phyloP scores from a whole-genome alignment of 1,139 yeast species.

The Saccharomyces hybrid region DNA sequence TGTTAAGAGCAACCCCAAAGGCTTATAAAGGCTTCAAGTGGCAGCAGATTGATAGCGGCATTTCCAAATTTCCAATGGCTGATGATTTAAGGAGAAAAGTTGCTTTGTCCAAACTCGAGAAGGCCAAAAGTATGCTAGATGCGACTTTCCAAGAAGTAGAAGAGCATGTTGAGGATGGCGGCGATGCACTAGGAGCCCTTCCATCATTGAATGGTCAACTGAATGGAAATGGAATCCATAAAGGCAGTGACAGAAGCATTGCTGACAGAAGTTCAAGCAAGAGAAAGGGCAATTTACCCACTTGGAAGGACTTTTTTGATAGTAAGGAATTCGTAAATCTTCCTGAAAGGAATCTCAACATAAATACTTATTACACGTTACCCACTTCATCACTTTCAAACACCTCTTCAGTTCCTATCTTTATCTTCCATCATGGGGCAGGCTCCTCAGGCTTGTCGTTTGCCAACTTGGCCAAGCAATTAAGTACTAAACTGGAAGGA shows the following conservation, averaged over 20 bases:
- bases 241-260: neutral
- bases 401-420: slow-evolving; percentile 41
- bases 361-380: slow-evolving; percentile 54
- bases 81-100: slow-evolving; percentile 15
- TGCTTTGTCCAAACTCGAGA: slow-evolving; percentile 13
- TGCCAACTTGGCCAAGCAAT: slow-evolving; percentile 42
- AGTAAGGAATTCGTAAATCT: slow-evolving; percentile 27
- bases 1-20: neutral
- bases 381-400: slow-evolving; percentile 35
- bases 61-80: slow-evolving; percentile 6
- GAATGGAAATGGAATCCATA: neutral
- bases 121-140: slow-evolving; percentile 6
- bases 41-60: neutral
- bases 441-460: slow-evolving; percentile 84
- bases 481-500: slow-evolving; percentile 29
- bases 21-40: neutral
- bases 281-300: slow-evolving; percentile 12
- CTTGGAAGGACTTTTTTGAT: slow-evolving; percentile 40
- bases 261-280: neutral
- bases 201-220: slow-evolving; percentile 5
- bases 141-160: slow-evolving; percentile 1
- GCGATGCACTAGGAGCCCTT: slow-evolving; percentile 8
- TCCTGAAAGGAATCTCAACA: slow-evolving; percentile 29
- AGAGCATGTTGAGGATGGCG: slow-evolving; percentile 7
- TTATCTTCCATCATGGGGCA: slow-evolving; percentile 87